Evolutionary conservation across 2,329 filamentous ascomycete genomes (phyloP), one percentile per base, ranked within the genome.

Genomic region (Calonectria fujianensis): DNA sequence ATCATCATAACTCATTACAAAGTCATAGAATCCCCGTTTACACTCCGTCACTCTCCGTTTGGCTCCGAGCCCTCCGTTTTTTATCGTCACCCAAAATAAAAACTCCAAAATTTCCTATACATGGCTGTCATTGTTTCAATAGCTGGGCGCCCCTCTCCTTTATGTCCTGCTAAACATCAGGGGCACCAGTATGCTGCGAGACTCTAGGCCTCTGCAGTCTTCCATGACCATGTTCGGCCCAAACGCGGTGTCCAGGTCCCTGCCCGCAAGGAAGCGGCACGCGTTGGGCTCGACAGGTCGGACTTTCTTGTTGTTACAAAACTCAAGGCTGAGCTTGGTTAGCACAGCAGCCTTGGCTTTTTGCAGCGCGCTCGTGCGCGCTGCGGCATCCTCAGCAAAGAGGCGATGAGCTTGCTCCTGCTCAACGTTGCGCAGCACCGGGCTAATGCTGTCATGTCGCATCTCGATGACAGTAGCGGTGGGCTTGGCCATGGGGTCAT

Each of bases 271-370:
- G 69, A 82, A 76, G 24, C 83, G 80, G 68, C 84, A 85, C 10
- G 85, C 84, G 11, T 82, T 84, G 0, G 83, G 81, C 54, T 84
- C 85, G 18, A 81, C 81, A 4, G 82, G 79, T 31, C 81, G 81
- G 54, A 80, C 80, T 69, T 82, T 84, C 73, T 81, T 84, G 72
- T 69, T 75, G 74, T 61, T 61, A 61, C 79, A 84, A 74, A 85
- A 92, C 80, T 92, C 89, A 70, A 87, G 87, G 78, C 87, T 89
- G 66, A 93, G 87, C 78, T 92, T 92, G 74, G 86, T 87, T 70
- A 93, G 84, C 16, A 93, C 91, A 0, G 90, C 89, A 76, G 91
- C 90, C 81, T 90, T 91, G 41, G 91, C 92, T 73, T 90, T 89
- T 79, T 88, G 87, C 65, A 93, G 84, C 13, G 91, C 90, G 77